Evolutionary conservation across 352 stramenopile species (phyloP), one percentile per base, ranked within the genome.

Genomic region (Globisporangium cylindrosporum): DNA sequence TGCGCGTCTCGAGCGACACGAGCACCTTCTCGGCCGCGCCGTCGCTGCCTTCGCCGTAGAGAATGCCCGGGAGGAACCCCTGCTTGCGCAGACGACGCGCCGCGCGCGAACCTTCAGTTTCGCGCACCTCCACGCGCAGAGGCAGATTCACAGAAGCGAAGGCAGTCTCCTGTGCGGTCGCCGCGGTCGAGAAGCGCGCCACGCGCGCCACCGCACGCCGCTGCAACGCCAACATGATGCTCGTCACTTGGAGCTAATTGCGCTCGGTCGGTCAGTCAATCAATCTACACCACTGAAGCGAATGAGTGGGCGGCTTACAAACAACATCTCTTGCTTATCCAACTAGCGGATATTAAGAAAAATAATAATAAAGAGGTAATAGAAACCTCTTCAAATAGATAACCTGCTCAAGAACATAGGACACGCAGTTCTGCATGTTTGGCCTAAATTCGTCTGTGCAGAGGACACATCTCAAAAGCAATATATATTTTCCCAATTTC

Each of bases 41-140:
- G 43, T 91, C 72, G 38, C 69, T 75, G 60, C 88, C 87, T 69
- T 96, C 86, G 66, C 89, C 89, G 73, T 96, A 96, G 34, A 96
- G 73, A 38, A 96, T 81, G 57, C 89, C 89, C 1, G 89, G 89
- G 25, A 96, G 74, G 43, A 91, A 74, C 18, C 89, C 89, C 64
- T 91, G 73, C 70, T 92, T 93, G 71, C 89, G 89, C 71, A 96
- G 74, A 49, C 87, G 87, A 24, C 89, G 89, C 62, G 89, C 82
- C 43, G 87, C 87, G 41, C 84, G 84, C 22, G 89, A 95, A 14
- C 89, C 89, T 9, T 96, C 87, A 22, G 53, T 69, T 43, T 85
- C 71, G 10, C 89, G 89, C 63, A 89, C 62, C 54, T 82, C 64
- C 62, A 96, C 74, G 51, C 90, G 80, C 27, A 96, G 64, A 55